phyloP scores from a whole-genome alignment of 2,329 filamentous ascomycete genomes.

The Fusarium bulbicola region DNA sequence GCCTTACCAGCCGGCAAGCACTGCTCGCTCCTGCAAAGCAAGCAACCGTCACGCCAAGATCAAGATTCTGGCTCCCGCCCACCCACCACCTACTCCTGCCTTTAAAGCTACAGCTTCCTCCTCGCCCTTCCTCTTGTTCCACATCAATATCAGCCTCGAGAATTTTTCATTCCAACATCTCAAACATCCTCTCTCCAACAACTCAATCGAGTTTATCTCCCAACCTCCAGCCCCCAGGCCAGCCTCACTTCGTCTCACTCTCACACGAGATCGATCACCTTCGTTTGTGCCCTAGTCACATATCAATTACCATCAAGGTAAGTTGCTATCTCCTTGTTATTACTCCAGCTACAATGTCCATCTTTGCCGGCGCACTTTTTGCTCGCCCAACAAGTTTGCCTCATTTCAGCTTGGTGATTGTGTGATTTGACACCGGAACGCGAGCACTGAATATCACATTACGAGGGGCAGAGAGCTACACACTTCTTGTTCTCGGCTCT shows the following conservation, averaged over 20 bases:
- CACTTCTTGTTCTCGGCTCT: slow-evolving; percentile 29
- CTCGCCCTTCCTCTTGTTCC: slow-evolving; percentile 36
- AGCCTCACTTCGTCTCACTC: slow-evolving; percentile 31
- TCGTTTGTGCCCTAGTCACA: slow-evolving; percentile 35
- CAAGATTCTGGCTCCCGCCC: slow-evolving; percentile 30
- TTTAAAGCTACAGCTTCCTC: slow-evolving; percentile 40
- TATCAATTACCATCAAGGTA: slow-evolving; percentile 30
- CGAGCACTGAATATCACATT: slow-evolving; percentile 26
- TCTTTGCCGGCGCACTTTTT: not conserved
- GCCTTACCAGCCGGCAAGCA: slow-evolving; percentile 24
- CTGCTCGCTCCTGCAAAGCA: slow-evolving; percentile 26
- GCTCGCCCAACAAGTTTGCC: not conserved
- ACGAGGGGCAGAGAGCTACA: slow-evolving; percentile 17
- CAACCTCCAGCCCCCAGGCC: slow-evolving; percentile 12
- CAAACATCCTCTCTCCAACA: slow-evolving; percentile 34
- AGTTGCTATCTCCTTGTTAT: not conserved
- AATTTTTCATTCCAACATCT: slow-evolving; percentile 37
- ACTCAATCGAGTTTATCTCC: slow-evolving; percentile 17
- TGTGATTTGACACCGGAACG: slow-evolving; percentile 11
- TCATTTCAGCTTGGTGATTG: slow-evolving; percentile 10
- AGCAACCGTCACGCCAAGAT: slow-evolving; percentile 30
- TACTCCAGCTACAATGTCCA: not conserved
- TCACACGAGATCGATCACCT: slow-evolving; percentile 30
- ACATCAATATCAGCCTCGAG: slow-evolving; percentile 25
- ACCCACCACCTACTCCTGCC: slow-evolving; percentile 25